Percentiles rank a stretch among this genome's conserved stretches.
phyloP scores from a whole-genome alignment of 176 grass and related monocot species.

The Carex cristatella region DNA sequence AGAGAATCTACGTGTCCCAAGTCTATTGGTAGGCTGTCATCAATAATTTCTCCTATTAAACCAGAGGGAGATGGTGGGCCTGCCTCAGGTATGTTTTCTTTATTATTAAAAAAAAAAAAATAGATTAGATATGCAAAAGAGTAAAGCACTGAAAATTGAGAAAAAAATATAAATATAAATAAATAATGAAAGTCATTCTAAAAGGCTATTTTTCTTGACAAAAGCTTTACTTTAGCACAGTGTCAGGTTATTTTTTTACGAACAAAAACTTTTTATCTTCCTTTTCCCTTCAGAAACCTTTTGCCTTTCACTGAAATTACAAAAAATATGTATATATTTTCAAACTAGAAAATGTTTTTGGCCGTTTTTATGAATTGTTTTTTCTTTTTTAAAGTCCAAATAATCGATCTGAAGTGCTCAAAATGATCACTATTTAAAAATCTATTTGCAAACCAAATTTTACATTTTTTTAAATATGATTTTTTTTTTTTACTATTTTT shows the following conservation, averaged over 20 bases:
- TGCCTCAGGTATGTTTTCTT: neutral
- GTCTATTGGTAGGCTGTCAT: neutral
- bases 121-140: neutral
- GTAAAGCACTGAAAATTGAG: neutral
- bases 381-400: no score
- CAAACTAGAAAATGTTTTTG: neutral
- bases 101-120: neutral
- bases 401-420: no score
- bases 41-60: constrained; percentile 8
- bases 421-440: no score
- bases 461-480: no score
- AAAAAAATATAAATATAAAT: neutral
- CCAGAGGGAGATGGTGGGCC: neutral
- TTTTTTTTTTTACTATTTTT: no score
- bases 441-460: no score
- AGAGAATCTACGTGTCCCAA: neutral
- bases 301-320: neutral
- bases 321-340: neutral
- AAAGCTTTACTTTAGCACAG: neutral
- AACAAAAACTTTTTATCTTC: neutral
- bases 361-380: no score
- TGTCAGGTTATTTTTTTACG: neutral
- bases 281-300: neutral
- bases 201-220: neutral
- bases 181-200: neutral